A percentile compares a stretch with the other conserved stretches of the same genome.
Evolutionary conservation across 192 early-diverging fungal genomes (phyloP).

Genomic region (Chytriomyces confervae): DNA sequence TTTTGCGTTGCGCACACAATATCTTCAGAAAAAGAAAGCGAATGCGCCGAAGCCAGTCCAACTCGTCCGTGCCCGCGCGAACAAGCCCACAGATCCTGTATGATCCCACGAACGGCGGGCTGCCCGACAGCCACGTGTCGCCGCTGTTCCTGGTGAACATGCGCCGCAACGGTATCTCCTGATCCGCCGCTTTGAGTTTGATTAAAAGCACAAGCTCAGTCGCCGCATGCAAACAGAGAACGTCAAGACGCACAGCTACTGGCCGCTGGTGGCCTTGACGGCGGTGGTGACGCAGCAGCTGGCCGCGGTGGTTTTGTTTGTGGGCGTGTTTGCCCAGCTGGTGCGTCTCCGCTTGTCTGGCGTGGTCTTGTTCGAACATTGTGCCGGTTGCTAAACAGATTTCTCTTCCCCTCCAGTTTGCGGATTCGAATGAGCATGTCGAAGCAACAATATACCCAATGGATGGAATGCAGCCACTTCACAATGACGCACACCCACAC

Average conservation of each 20-base stretch:
- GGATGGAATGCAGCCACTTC: not conserved
- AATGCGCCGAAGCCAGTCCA: not conserved
- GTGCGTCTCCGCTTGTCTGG: slow-evolving; percentile 60
- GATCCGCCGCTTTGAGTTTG: not conserved
- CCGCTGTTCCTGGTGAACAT: slow-evolving; percentile 21
- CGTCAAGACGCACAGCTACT: slow-evolving; percentile 82
- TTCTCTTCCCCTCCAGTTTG: too few relatives aligned
- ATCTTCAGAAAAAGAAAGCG: too few relatives aligned
- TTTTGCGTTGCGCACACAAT: too few relatives aligned
- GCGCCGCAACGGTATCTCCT: not conserved
- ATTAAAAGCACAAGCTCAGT: not conserved
- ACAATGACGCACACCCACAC: not conserved
- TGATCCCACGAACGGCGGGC: slow-evolving; percentile 7
- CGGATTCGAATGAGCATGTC: too few relatives aligned
- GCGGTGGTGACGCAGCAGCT: slow-evolving; percentile 85
- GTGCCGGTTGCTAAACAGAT: too few relatives aligned
- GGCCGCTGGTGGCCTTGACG: slow-evolving; percentile 76
- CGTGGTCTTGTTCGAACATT: too few relatives aligned
- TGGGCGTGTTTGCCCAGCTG: slow-evolving; percentile 85
- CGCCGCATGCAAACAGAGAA: slow-evolving; percentile 60
- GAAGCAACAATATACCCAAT: not conserved
- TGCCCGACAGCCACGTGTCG: slow-evolving; percentile 21
- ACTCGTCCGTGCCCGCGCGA: not conserved
- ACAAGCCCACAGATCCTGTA: not conserved
- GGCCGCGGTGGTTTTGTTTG: slow-evolving; percentile 82